Evolutionary conservation across 164 flowering plant species (phyloP).

Genomic region (Malania oleifera): DNA sequence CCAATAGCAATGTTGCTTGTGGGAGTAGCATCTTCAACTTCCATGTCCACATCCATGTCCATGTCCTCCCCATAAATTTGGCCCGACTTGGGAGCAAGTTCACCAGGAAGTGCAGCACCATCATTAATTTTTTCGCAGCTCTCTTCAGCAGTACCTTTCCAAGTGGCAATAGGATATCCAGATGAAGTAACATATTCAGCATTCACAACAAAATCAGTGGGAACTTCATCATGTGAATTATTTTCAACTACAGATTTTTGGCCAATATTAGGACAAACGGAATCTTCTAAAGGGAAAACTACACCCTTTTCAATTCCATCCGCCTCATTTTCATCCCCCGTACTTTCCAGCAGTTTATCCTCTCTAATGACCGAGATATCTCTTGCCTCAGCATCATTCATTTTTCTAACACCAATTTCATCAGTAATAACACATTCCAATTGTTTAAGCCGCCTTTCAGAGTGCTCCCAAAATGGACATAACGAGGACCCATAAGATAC

Average conservation of each 20-base stretch:
- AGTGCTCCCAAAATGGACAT: conserved; percentile 78
- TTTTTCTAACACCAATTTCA: conserved; percentile 28
- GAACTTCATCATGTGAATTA: not conserved
- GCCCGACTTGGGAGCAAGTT: conserved; percentile 12
- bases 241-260: conserved; percentile 1
- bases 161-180: conserved; percentile 13
- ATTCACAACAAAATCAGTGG: conserved; percentile 3
- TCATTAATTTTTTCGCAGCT: conserved; percentile 16
- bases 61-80: conserved; percentile 45
- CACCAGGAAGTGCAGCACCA: conserved; percentile 12
- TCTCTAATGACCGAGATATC: conserved; percentile 10
- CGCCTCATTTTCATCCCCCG: conserved; percentile 19
- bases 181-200: conserved; percentile 12
- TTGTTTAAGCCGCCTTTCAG: conserved; percentile 55
- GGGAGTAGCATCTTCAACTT: conserved; percentile 66
- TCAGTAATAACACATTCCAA: conserved; percentile 41
- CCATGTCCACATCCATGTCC: conserved; percentile 99
- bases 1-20: conserved; percentile 10
- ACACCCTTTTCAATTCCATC: conserved; percentile 17
- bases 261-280: conserved; percentile 10
- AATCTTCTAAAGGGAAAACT: conserved; percentile 13
- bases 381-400: conserved; percentile 20
- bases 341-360: conserved; percentile 14
- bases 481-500: conserved; percentile 53
- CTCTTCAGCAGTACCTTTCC: conserved; percentile 10